phyloP scores from a whole-genome alignment of 495 filamentous ascomycete species.

The Aspergillus egyptiacus region DNA sequence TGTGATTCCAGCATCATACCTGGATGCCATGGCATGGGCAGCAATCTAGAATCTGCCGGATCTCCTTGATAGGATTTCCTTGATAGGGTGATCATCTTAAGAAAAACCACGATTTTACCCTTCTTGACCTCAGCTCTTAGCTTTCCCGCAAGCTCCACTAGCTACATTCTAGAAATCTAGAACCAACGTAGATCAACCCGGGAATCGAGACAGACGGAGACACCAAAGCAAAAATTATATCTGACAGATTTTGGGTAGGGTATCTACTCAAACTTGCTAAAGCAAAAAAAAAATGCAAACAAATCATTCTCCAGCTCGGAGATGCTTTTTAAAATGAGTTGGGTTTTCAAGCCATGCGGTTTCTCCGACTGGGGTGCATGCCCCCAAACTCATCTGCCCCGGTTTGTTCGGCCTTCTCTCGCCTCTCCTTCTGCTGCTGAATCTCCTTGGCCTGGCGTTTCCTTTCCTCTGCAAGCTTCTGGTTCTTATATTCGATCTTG shows the following conservation, averaged over 20 bases:
- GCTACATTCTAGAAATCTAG: background rate
- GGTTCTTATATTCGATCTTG: conserved; percentile 82
- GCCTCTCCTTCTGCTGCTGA: conserved; percentile 44
- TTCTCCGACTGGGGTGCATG: conserved; percentile 56
- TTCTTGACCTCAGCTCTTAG: background rate
- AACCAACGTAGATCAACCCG: no score
- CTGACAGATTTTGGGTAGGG: conserved; percentile 3
- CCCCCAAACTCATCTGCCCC: conserved; percentile 34
- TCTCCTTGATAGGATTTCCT: background rate
- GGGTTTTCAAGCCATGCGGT: conserved; percentile 41
- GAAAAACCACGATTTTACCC: background rate
- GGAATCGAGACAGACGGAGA: no score
- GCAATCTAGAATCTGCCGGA: no score
- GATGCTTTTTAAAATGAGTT: background rate
- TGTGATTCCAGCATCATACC: no score
- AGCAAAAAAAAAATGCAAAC: background rate
- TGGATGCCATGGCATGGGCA: no score
- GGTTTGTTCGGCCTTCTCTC: conserved; percentile 24
- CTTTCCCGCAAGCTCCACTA: no score
- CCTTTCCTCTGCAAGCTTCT: conserved; percentile 78
- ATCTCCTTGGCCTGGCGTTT: conserved; percentile 49
- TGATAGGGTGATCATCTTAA: background rate
- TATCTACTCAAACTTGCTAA: conserved; percentile 4
- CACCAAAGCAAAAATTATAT: background rate
- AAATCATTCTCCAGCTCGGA: background rate